These are phyloP conservation scores for Pichia inconspicua DNA, from an alignment of 1,139 yeast species.

Conservation along the genomic window DNA sequence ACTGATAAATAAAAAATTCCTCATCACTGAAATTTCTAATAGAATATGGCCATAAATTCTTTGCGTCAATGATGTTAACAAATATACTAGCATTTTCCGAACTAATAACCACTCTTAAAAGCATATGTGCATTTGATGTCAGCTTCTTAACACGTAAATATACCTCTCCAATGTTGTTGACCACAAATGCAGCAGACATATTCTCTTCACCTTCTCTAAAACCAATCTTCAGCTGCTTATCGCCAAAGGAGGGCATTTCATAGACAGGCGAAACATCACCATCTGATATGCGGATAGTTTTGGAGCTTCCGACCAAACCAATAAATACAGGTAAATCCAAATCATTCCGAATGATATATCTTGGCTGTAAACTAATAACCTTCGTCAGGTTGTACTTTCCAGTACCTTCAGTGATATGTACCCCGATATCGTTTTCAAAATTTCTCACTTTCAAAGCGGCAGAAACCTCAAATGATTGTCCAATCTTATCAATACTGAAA, in stretches of 20 bases:
- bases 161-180: constrained; percentile 77
- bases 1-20: constrained; percentile 80
- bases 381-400: constrained; percentile 76
- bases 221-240: constrained; percentile 51
- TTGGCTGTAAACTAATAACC: constrained; percentile 72
- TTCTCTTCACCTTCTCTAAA: constrained; percentile 51
- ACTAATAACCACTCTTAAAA: constrained; percentile 65
- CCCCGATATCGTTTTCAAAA: constrained; percentile 68
- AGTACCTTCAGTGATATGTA: constrained; percentile 73
- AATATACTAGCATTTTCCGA: constrained; percentile 79
- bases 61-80: constrained; percentile 65
- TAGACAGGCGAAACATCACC: constrained; percentile 57
- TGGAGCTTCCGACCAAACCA: constrained; percentile 62
- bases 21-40: constrained; percentile 80
- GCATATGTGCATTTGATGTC: constrained; percentile 42
- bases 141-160: constrained; percentile 62
- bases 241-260: constrained; percentile 41
- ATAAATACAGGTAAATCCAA: constrained; percentile 49
- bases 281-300: constrained; percentile 38
- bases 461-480: constrained; percentile 64
- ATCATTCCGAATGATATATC: constrained; percentile 67
- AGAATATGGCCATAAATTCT: constrained; percentile 85
- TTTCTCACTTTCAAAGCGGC: constrained; percentile 53
- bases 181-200: constrained; percentile 86
- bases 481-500: constrained; percentile 83